Base-by-base conservation (phyloP, 768 basidiomycete genomes). In the Xanthoconium stramineum region DNA sequence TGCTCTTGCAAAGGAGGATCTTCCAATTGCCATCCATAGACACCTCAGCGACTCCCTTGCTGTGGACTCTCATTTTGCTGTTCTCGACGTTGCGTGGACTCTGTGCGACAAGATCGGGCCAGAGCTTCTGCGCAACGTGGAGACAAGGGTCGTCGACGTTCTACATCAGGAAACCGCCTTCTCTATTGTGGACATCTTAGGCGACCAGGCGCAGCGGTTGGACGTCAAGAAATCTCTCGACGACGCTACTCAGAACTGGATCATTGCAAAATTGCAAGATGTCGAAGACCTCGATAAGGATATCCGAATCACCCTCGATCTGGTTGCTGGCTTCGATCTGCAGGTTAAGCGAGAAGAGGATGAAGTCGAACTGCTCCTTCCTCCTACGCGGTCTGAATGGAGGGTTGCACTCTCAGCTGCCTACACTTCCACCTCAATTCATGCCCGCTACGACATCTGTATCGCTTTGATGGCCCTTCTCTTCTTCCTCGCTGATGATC, bases 91-190 rank as follows among this genome's bases (percentile, higher is more conserved):
- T 42, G 67, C 85, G 6, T 90, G 86, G 85, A 81, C 75, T 38
- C 69, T 91, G 52, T 81, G 83, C 47, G 72, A 74, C 53, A 82
- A 79, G 62, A 67, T 89, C n/a, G 86, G 83, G 7, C 78, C 81
- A 11, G 81, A 80, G 47, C 71, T 78, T 35, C 76, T 86, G 62
- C 74, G 80, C 14, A 75, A 74, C 36, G 64, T 90, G 58, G 89
- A 92, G 65, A 76, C 68, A 53, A 76, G 81, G 50, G 70, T 88
- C 15, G 69, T 80, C 35, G 85, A 87, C 58, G 77, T 89, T 52
- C 71, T 88, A 52, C 87, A 84, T 52, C 89, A 92, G 68, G 89
- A 92, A 64, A 82, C 84, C 33, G 86, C 86, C 0, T 91, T 89
- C 70, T 83, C 88, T 2, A 86, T 88, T 57, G 79, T 81, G 9